Base-by-base conservation (phyloP, 805 yeast species). In the Starmerella roubikii region DNA sequence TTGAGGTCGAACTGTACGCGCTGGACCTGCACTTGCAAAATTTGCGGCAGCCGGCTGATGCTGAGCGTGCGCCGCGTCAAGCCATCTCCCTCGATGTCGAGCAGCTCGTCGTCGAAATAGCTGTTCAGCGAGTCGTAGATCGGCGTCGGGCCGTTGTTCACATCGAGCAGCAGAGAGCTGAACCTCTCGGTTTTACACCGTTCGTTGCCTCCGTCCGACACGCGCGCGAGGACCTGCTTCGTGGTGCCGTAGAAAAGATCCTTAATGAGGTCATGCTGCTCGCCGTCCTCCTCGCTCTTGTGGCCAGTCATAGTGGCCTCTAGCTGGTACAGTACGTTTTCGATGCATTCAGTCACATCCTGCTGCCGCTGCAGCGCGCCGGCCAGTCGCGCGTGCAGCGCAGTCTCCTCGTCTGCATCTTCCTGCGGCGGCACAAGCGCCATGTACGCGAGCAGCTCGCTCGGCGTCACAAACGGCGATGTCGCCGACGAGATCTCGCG, bases 311-410 rank as follows among this genome's bases (percentile, higher is more conserved):
- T 40, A 1, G 49, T 41, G 20, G 93, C 82, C 55, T 88, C 96
- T 27, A 91, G 63, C 56, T 88, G 97, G 47, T 78, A 81, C 12
- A 86, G 66, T 7, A 91, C 96, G 56, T 91, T 91, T 39, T 86
- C 93, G 53, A 88, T 85, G 58, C 97, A 88, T 56, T 91, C 98
- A 0, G 96, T 85, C 16, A 91, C 97, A 63, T 91, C 98, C 57
- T 91, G 98, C 56, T 91, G 98, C 47, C 93, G 46, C 35, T 50
- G 51, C 27, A 50, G 32, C 2, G 54, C 54, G 9, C 37, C 46
- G 11, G 22, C 33, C 3, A 47, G 36, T 22, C 41, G 34, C 11
- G 31, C 41, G 15, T 34, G 33, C 24, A 46, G 32, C 18, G 23
- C 24, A 6, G 36, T 18, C 32, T 38, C 39, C 20, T 43, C 52